These are phyloP conservation scores for Lecanicillium sp. DNA, from an alignment of 2,329 filamentous ascomycete species.

Conservation along the genomic window DNA sequence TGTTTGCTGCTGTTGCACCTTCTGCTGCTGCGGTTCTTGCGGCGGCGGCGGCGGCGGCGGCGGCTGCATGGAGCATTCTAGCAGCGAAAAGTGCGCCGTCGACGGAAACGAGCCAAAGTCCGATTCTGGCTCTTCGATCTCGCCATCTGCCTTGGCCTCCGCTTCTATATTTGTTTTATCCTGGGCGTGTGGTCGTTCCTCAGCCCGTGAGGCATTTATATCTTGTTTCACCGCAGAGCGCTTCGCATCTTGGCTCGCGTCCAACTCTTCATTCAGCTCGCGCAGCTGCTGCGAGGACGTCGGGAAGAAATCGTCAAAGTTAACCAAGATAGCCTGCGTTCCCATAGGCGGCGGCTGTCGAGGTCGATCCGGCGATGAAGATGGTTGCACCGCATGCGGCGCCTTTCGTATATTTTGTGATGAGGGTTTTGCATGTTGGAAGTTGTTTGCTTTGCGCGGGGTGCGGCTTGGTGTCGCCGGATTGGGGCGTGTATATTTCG, in stretches of 20 bases:
- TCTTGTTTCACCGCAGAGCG: no score
- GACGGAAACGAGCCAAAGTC: slow-evolving; percentile 8
- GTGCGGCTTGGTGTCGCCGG: not conserved
- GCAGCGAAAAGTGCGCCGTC: not conserved
- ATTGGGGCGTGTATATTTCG: not conserved
- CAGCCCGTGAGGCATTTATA: not conserved
- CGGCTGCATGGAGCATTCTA: not conserved
- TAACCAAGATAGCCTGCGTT: slow-evolving; percentile 48
- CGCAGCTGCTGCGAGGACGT: slow-evolving; percentile 50
- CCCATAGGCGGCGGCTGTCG: slow-evolving; percentile 31
- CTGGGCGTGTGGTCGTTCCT: not conserved
- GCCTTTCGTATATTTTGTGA: no score
- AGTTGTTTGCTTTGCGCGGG: no score
- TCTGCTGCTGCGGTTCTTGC: not conserved
- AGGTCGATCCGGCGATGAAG: slow-evolving; percentile 15
- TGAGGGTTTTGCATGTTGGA: no score
- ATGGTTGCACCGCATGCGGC: not conserved
- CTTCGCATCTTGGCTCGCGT: not conserved
- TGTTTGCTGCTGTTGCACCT: not conserved
- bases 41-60: not conserved
- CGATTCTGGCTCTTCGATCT: not conserved
- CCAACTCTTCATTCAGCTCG: slow-evolving; percentile 40
- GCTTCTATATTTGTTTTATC: not conserved
- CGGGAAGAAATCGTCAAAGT: slow-evolving; percentile 50
- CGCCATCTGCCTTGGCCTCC: not conserved